phyloP scores from a whole-genome alignment of 345 rosid genomes.

The Salix suchowensis region DNA sequence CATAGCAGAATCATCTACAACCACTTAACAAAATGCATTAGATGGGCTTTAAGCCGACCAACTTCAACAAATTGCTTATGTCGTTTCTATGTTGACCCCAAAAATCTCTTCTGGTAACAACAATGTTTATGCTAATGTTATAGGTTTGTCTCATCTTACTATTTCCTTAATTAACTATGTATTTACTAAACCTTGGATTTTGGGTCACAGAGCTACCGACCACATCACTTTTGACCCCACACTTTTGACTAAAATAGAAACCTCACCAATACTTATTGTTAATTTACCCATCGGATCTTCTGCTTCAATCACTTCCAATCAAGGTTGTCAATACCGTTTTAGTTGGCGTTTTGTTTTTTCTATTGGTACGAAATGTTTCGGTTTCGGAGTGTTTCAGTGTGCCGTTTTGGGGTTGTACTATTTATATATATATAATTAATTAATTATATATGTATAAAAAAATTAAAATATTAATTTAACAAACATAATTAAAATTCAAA shows the following conservation, averaged over 20 bases:
- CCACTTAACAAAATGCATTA: too few species aligned
- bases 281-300: not conserved
- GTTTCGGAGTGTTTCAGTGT: too few species aligned
- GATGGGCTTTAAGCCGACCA: not conserved
- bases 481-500: too few species aligned
- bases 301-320: too few species aligned
- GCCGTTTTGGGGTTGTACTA: too few species aligned
- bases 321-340: too few species aligned
- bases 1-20: too few species aligned
- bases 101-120: not conserved
- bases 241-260: not conserved
- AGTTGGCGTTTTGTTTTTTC: too few species aligned
- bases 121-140: not conserved
- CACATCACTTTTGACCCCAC: not conserved
- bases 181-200: conserved; percentile 4
- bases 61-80: not conserved
- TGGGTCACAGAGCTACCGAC: conserved; percentile 1
- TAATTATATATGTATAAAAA: too few species aligned
- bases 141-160: not conserved
- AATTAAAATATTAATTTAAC: too few species aligned
- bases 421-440: too few species aligned
- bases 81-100: not conserved
- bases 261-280: not conserved
- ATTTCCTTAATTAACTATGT: not conserved
- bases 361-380: too few species aligned